phyloP scores from a whole-genome alignment of 345 rosid species.

The Punica granatum region DNA sequence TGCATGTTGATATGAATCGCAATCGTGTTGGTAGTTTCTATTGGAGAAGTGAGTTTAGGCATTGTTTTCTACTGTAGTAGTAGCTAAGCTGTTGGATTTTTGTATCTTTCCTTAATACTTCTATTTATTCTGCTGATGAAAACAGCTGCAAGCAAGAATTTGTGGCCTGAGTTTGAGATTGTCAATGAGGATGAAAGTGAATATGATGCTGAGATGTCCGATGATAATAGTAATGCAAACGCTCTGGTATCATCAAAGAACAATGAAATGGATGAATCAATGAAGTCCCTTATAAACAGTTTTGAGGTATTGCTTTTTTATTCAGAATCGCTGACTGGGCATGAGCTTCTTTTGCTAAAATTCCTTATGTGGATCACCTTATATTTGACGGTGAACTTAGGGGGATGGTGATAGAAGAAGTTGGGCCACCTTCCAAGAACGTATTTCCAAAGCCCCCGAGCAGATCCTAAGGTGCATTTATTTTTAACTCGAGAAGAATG shows the following conservation, averaged over 20 bases:
- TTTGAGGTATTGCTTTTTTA: constrained; percentile 46
- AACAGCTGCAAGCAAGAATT: constrained; percentile 60
- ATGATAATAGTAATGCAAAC: constrained; percentile 24
- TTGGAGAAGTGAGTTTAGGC: not conserved
- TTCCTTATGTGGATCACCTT: not conserved
- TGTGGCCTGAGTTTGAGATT: constrained; percentile 83
- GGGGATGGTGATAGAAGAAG: constrained; percentile 55
- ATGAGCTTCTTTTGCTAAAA: constrained; percentile 4
- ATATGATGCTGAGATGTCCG: constrained; percentile 47
- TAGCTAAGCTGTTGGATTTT: not conserved
- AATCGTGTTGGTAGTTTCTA: not conserved
- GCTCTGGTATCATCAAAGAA: constrained; percentile 29
- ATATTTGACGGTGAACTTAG: constrained; percentile 26
- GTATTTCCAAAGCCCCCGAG: constrained; percentile 60
- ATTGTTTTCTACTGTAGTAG: not conserved
- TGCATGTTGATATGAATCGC: not conserved
- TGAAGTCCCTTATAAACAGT: constrained; percentile 40
- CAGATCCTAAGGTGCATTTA: constrained; percentile 73
- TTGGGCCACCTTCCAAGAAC: constrained; percentile 61
- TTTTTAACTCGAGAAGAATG: not conserved
- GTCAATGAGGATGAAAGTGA: constrained; percentile 66
- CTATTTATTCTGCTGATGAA: constrained; percentile 11
- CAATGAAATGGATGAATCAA: constrained; percentile 26
- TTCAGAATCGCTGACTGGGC: constrained; percentile 1
- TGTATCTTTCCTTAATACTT: not conserved